phyloP scores from a whole-genome alignment of 371 early-diverging fungal species.

The Rhizomucor miehei region DNA sequence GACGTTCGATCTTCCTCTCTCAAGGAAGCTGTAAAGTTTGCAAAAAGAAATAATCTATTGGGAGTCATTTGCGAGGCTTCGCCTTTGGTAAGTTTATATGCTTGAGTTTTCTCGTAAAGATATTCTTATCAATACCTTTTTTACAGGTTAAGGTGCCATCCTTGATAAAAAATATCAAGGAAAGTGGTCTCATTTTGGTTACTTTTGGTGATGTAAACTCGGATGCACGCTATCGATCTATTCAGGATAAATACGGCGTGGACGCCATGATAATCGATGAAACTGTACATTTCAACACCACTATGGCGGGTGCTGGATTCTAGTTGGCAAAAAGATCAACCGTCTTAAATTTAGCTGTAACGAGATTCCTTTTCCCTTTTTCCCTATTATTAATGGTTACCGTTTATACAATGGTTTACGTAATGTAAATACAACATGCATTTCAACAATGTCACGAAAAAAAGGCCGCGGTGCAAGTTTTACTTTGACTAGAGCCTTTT shows the following conservation, averaged over 20 bases:
- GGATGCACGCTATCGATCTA: conserved; percentile 52
- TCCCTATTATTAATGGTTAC: no score
- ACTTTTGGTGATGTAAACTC: conserved; percentile 82
- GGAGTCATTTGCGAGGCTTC: conserved; percentile 88
- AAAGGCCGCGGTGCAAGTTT: no score
- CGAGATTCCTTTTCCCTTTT: no score
- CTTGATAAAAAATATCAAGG: conserved; percentile 85
- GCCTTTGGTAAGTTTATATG: conserved; percentile 61
- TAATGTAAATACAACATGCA: no score
- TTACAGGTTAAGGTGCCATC: conserved; percentile 81
- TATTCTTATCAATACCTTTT: background rate
- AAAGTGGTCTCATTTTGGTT: conserved; percentile 83
- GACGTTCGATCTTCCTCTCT: conserved; percentile 6
- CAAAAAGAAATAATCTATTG: conserved; percentile 73
- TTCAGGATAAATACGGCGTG: conserved; percentile 80
- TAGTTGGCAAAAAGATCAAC: background rate
- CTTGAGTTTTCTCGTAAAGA: background rate
- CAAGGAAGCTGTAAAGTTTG: conserved; percentile 59
- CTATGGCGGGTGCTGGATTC: conserved; percentile 49
- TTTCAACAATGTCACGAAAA: no score
- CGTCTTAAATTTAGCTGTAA: no score
- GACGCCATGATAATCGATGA: conserved; percentile 77
- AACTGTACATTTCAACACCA: conserved; percentile 43
- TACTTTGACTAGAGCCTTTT: no score
- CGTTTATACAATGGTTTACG: no score